Percentiles rank a stretch among this genome's conserved stretches.
phyloP scores from a whole-genome alignment of 345 rosid species.

The Hirschfeldia incana region DNA sequence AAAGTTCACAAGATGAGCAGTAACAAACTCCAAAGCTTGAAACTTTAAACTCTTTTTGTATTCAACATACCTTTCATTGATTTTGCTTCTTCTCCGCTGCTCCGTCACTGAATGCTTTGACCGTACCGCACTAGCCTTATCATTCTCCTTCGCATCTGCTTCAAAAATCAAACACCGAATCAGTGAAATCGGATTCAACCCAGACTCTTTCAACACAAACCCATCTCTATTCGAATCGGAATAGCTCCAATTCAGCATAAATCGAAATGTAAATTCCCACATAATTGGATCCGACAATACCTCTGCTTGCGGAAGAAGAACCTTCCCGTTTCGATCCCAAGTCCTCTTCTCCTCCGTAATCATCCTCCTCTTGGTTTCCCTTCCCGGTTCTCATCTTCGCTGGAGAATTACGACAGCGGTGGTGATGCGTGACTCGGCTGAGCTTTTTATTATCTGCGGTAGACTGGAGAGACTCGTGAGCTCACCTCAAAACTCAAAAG shows the following conservation, averaged over 20 bases:
- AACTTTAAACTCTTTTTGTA: not conserved
- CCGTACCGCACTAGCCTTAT: slow-evolving; percentile 71
- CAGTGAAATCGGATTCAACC: not conserved
- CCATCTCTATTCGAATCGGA: slow-evolving; percentile 14
- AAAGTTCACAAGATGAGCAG: not conserved
- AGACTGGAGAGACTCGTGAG: slow-evolving; percentile 1
- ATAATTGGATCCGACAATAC: slow-evolving; percentile 49
- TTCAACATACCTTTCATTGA: slow-evolving; percentile 72
- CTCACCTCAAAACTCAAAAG: not conserved
- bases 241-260: not conserved
- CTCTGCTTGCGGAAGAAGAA: slow-evolving; percentile 52
- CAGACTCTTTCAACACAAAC: not conserved
- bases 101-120: slow-evolving; percentile 95
- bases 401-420: slow-evolving; percentile 21
- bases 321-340: slow-evolving; percentile 61
- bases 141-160: slow-evolving; percentile 70
- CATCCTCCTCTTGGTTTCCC: slow-evolving; percentile 73
- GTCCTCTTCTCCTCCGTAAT: slow-evolving; percentile 71
- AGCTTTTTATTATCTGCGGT: slow-evolving; percentile 24
- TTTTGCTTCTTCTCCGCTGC: slow-evolving; percentile 94
- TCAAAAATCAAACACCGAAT: slow-evolving; percentile 26
- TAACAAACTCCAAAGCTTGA: not conserved
- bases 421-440: slow-evolving; percentile 25
- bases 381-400: slow-evolving; percentile 68
- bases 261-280: slow-evolving; percentile 22